Evolutionary conservation across 768 basidiomycete species (phyloP).

Genomic region (Agaricus blazei): DNA sequence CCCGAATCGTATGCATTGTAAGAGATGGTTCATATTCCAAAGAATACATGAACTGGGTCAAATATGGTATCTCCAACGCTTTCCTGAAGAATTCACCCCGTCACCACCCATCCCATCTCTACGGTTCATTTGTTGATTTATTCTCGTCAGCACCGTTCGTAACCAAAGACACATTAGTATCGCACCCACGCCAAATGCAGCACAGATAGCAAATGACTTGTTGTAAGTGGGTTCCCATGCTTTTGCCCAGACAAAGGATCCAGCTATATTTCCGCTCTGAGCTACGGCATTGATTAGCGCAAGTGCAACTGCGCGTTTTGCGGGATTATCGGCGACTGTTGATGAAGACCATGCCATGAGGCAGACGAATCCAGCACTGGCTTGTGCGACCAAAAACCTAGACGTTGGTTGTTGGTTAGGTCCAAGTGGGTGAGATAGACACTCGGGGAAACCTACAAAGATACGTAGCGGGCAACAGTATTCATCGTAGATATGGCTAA

Average conservation of each 20-base stretch:
- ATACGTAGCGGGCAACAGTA: constrained; percentile 55
- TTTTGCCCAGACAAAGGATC: constrained; percentile 73
- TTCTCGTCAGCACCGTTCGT: constrained; percentile 33
- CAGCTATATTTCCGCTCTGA: constrained; percentile 78
- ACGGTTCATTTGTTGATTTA: constrained; percentile 35
- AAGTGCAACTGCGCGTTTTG: constrained; percentile 84
- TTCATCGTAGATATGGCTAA: constrained; percentile 64
- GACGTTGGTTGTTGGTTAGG: too few species aligned
- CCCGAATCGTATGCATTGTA: too few species aligned
- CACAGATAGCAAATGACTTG: constrained; percentile 70
- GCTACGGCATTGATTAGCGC: constrained; percentile 80
- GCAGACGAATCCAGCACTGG: constrained; percentile 67
- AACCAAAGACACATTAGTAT: constrained; percentile 50
- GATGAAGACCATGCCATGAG: constrained; percentile 52
- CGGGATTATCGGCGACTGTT: constrained; percentile 54
- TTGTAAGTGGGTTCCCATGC: constrained; percentile 69
- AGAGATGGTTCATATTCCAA: too few species aligned
- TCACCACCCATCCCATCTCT: constrained; percentile 29
- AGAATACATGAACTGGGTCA: neutral
- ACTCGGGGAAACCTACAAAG: constrained; percentile 35
- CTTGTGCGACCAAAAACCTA: constrained; percentile 75
- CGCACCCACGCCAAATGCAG: constrained; percentile 44
- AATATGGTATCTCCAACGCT: constrained; percentile 7
- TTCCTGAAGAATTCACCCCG: constrained; percentile 25
- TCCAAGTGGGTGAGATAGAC: too few species aligned